Conservation (phyloP, 2,329 filamentous ascomycete genomes). For the Onygenales sp. region DNA sequence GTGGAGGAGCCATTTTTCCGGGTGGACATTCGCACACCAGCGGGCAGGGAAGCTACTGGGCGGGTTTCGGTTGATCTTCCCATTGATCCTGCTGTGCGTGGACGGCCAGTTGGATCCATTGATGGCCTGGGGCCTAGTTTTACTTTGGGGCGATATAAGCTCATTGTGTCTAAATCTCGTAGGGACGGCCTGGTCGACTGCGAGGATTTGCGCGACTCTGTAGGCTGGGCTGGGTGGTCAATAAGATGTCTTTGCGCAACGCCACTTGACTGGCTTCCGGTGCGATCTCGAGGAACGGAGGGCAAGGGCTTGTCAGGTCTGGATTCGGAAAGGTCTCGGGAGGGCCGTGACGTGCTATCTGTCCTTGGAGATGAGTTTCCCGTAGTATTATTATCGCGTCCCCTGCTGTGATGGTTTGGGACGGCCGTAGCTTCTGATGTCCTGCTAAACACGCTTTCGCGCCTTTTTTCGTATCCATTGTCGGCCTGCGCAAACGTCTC, state of each 20-base stretch:
- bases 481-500: not conserved
- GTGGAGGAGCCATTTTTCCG: constrained; percentile 39
- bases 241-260: constrained; percentile 18
- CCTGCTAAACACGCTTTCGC: constrained; percentile 15
- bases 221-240: constrained; percentile 28
- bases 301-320: constrained; percentile 8
- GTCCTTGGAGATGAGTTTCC: constrained; percentile 2
- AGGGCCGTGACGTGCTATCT: constrained; percentile 5
- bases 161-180: constrained; percentile 34
- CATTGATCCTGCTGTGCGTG: constrained; percentile 46
- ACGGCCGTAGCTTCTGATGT: constrained; percentile 13
- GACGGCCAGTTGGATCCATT: constrained; percentile 49
- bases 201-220: constrained; percentile 28
- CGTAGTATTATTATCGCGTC: not conserved
- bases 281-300: constrained; percentile 13
- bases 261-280: constrained; percentile 11
- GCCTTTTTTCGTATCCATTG: constrained; percentile 7
- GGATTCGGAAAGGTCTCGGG: constrained; percentile 1
- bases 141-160: constrained; percentile 52
- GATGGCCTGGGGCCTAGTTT: constrained; percentile 84
- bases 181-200: constrained; percentile 36
- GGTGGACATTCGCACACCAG: constrained; percentile 61
- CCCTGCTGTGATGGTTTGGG: constrained; percentile 3
- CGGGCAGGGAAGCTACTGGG: constrained; percentile 69
- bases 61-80: constrained; percentile 44